Conservation (phyloP, 768 basidiomycete genomes). For the Exsudoporus frostii region DNA sequence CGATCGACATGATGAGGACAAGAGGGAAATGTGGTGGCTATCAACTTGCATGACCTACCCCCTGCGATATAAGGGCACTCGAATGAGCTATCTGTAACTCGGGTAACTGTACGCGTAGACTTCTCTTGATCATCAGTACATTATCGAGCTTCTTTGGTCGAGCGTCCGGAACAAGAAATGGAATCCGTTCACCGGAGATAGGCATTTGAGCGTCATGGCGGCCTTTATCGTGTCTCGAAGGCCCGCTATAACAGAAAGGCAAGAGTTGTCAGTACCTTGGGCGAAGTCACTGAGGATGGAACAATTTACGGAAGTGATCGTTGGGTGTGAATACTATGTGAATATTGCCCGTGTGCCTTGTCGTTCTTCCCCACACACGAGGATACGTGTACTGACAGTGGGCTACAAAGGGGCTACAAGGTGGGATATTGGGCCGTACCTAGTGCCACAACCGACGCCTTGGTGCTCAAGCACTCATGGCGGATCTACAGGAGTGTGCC, state of each 20-base stretch:
- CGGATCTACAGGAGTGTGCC: neutral
- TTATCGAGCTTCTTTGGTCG: too few relatives aligned
- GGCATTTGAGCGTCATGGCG: too few relatives aligned
- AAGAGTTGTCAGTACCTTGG: neutral
- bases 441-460: too few relatives aligned
- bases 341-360: neutral
- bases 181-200: too few relatives aligned
- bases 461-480: too few relatives aligned
- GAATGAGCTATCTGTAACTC: neutral
- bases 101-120: neutral
- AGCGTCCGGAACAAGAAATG: neutral
- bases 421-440: too few relatives aligned
- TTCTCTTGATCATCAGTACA: neutral
- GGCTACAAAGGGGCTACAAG: neutral
- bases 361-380: neutral
- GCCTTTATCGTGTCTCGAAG: neutral
- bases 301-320: neutral
- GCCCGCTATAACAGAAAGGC: neutral
- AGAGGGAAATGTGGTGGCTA: neutral
- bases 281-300: neutral
- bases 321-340: neutral
- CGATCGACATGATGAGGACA: conserved; percentile 10
- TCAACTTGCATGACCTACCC: neutral
- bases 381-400: neutral
- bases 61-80: neutral